phyloP scores from a whole-genome alignment of 2,329 filamentous ascomycete genomes.

The Sporothrix euskadiensis region DNA sequence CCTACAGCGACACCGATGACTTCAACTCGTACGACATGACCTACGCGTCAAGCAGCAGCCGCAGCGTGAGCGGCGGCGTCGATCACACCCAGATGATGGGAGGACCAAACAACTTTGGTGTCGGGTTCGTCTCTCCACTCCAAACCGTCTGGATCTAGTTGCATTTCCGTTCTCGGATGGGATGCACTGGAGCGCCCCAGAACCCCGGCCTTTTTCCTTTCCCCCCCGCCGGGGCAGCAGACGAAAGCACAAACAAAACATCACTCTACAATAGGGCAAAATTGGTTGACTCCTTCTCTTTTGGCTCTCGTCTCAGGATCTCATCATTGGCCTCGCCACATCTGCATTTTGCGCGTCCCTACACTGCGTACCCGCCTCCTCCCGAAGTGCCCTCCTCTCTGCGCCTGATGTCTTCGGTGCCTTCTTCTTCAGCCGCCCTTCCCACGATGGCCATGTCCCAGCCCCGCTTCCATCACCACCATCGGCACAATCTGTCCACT shows the following conservation, averaged over 20 bases:
- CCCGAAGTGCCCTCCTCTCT: conserved; percentile 43
- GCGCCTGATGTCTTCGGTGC: conserved; percentile 40
- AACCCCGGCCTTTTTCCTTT: conserved; percentile 6
- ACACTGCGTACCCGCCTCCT: conserved; percentile 45
- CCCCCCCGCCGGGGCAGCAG: conserved; percentile 6
- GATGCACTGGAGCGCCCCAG: conserved; percentile 36
- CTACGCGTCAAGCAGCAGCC: conserved; percentile 41
- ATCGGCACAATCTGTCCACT: conserved; percentile 44
- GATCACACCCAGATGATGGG: conserved; percentile 48
- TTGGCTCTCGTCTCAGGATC: conserved; percentile 45
- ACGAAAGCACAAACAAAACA: conserved; percentile 16
- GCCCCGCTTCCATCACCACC: conserved; percentile 40
- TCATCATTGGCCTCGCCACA: conserved; percentile 27
- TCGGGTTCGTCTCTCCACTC: conserved; percentile 65
- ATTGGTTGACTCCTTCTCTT: conserved; percentile 38
- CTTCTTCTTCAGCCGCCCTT: conserved; percentile 43
- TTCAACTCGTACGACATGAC: conserved; percentile 52
- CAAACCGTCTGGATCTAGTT: conserved; percentile 62
- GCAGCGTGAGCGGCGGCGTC: conserved; percentile 35
- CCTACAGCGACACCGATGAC: conserved; percentile 64
- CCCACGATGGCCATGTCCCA: conserved; percentile 44
- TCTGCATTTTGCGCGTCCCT: conserved; percentile 24
- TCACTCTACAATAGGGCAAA: conserved; percentile 38
- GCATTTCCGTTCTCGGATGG: conserved; percentile 15
- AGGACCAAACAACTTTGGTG: conserved; percentile 50